Evolutionary conservation across 768 basidiomycete genomes (phyloP), one percentile per base, ranked within the genome.

Genomic region (Boletus rubescentipes): DNA sequence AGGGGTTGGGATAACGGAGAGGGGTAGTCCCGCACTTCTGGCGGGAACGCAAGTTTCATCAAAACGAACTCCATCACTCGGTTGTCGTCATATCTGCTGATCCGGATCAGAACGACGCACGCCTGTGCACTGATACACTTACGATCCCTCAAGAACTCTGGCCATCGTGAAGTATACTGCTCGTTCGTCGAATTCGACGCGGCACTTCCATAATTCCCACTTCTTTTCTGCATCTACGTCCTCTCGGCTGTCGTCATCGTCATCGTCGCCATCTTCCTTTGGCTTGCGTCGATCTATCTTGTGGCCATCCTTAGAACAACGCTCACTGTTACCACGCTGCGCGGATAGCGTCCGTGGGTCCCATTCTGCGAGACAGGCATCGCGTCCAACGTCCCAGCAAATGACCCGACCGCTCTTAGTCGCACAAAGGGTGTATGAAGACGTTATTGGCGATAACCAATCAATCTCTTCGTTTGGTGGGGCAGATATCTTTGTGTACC

Each of bases 141-240:
- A 81, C 80, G 76, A 73, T 54, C 73, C 75, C 31, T 72, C 65
- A 20, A 86, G 59, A 29, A 84, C 77, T 64, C 82, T 85, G 1
- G 87, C 87, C 86, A 89, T 89, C 0, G 83, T 86, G 61, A 89
- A 87, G 67, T 80, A 89, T 34, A 88, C 86, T 0, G 83, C 81
- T 53, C 83, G 73, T 58, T 83, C 79, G 37, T 87, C 86, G 62
- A 87, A 89, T 62, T 88, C 87, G 16, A 89, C 86, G 9, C 87
- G 72, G 59, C 87, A 89, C 61, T 89, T 89, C 87, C 87, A 89
- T 6, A 89, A 63, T 61, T 87, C 85, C 86, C 87, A 89, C 23
- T 72, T 70, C 45, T 72, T 70, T 41, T 77, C 73, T 3, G 49
- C 37, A 2, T 64, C 54, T 3, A 16, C 15, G 2, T 46, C 54